These are phyloP conservation scores for Trichosporon sp. DNA, from an alignment of 1,284 basidiomycete genomes.

Conservation along the genomic window DNA sequence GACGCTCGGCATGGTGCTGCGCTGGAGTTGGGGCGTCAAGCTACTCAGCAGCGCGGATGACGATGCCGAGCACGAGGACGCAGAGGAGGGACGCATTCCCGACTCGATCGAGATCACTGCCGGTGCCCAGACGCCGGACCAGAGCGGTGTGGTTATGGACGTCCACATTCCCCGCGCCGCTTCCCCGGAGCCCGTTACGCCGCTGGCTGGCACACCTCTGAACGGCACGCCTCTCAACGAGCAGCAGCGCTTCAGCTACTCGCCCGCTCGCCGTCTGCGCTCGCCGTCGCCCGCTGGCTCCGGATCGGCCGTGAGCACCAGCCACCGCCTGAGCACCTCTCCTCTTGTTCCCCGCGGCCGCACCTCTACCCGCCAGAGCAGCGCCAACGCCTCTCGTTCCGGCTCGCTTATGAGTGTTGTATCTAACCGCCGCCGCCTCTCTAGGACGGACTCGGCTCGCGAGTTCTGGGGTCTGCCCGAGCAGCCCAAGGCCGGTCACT, in stretches of 20 bases:
- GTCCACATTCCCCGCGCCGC: slow-evolving; percentile 26
- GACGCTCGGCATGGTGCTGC: slow-evolving; percentile 92
- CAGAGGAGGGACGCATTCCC: slow-evolving; percentile 9
- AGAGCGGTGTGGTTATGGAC: slow-evolving; percentile 4
- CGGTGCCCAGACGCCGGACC: neutral
- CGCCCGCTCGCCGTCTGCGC: slow-evolving; percentile 29
- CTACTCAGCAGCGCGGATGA: slow-evolving; percentile 74
- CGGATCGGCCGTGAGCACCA: neutral
- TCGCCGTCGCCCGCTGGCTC: slow-evolving; percentile 4
- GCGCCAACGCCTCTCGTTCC: neutral
- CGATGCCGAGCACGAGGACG: slow-evolving; percentile 22
- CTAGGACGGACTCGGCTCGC: slow-evolving; percentile 51
- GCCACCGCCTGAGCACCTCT: neutral
- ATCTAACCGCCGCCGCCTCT: slow-evolving; percentile 24
- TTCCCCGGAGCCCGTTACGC: slow-evolving; percentile 39
- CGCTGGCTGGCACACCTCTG: slow-evolving; percentile 25
- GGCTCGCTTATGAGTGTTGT: neutral
- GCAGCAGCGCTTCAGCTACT: slow-evolving; percentile 28
- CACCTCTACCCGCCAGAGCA: slow-evolving; percentile 11
- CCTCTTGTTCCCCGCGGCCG: slow-evolving; percentile 7
- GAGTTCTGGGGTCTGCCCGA: slow-evolving; percentile 57
- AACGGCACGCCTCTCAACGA: slow-evolving; percentile 35
- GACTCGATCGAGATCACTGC: slow-evolving; percentile 13
- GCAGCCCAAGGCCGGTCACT: slow-evolving; percentile 29
- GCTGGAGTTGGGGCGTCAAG: slow-evolving; percentile 84